Percentiles rank a stretch among this genome's conserved stretches.
Evolutionary conservation across 1,139 yeast genomes (phyloP).

Genomic region (Spathaspora sp.): DNA sequence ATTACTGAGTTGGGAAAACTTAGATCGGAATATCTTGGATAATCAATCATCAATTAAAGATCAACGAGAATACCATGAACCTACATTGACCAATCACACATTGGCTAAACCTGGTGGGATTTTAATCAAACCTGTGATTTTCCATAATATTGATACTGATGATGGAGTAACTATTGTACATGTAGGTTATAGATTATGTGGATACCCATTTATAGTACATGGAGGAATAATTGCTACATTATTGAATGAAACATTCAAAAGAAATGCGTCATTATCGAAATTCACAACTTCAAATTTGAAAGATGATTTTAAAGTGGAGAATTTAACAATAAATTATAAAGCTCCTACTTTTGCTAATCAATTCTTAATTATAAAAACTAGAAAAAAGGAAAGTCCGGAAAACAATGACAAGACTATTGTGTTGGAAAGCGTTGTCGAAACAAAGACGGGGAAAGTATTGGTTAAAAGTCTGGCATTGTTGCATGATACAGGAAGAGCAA

Average conservation of each 20-base stretch:
- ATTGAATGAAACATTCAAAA: slow-evolving; percentile 69
- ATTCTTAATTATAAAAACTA: slow-evolving; percentile 66
- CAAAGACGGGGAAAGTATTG: slow-evolving; percentile 34
- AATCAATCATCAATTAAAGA: slow-evolving; percentile 21
- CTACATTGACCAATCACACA: slow-evolving; percentile 30
- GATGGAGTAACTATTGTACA: slow-evolving; percentile 71
- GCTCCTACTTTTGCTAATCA: slow-evolving; percentile 81
- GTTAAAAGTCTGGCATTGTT: slow-evolving; percentile 39
- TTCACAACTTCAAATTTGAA: slow-evolving; percentile 32
- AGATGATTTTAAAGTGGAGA: slow-evolving; percentile 47
- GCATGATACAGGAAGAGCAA: slow-evolving; percentile 41
- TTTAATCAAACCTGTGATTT: slow-evolving; percentile 69
- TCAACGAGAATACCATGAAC: slow-evolving; percentile 33
- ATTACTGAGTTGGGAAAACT: slow-evolving; percentile 60
- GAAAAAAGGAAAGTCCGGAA: slow-evolving; percentile 25
- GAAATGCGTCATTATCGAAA: slow-evolving; percentile 50
- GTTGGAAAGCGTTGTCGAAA: slow-evolving; percentile 35
- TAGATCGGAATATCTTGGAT: slow-evolving; percentile 46
- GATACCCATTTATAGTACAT: slow-evolving; percentile 84
- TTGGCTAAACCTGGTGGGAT: slow-evolving; percentile 71
- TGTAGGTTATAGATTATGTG: slow-evolving; percentile 76
- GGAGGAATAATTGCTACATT: slow-evolving; percentile 89
- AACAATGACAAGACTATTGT: slow-evolving; percentile 23
- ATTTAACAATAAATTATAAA: slow-evolving; percentile 57
- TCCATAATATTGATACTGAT: slow-evolving; percentile 54